A percentile compares a stretch with the other conserved stretches of the same genome.
Conservation (phyloP, 129 eudicot species). For the Lactuca sativa region DNA sequence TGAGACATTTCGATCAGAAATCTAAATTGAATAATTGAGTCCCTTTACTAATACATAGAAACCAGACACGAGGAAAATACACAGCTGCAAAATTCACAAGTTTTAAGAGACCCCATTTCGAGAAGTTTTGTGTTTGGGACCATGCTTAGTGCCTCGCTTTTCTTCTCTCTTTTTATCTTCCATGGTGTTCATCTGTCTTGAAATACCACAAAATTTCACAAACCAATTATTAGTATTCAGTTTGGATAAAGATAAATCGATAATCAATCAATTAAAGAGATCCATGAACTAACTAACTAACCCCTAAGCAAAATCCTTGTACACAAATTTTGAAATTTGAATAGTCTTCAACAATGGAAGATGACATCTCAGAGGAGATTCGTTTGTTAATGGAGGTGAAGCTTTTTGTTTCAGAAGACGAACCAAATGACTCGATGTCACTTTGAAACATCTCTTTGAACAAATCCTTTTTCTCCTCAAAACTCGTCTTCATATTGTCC, state of each 20-base stretch:
- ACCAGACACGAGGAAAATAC: not conserved
- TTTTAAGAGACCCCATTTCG: not conserved
- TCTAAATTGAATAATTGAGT: not conserved
- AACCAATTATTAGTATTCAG: slow-evolving; percentile 5
- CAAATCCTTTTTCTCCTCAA: slow-evolving; percentile 60
- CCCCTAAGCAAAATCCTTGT: slow-evolving; percentile 62
- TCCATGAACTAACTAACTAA: slow-evolving; percentile 15
- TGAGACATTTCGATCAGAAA: not conserved
- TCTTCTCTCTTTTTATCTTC: slow-evolving; percentile 17
- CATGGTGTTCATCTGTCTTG: slow-evolving; percentile 14
- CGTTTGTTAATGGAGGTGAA: slow-evolving; percentile 44
- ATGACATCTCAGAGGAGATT: slow-evolving; percentile 38
- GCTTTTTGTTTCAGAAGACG: slow-evolving; percentile 33
- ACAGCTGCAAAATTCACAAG: not conserved
- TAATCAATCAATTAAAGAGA: not conserved
- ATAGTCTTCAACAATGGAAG: slow-evolving; percentile 21
- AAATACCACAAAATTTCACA: not conserved
- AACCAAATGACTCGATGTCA: slow-evolving; percentile 35
- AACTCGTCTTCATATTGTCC: slow-evolving; percentile 52
- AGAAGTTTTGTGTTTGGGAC: not conserved
- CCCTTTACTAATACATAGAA: not conserved
- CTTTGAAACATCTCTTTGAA: slow-evolving; percentile 66
- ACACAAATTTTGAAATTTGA: slow-evolving; percentile 29
- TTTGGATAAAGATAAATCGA: not conserved
- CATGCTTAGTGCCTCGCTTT: slow-evolving; percentile 12